Evolutionary conservation across 2,329 filamentous ascomycete genomes (phyloP).

Genomic region (Ciborinia camelliae): DNA sequence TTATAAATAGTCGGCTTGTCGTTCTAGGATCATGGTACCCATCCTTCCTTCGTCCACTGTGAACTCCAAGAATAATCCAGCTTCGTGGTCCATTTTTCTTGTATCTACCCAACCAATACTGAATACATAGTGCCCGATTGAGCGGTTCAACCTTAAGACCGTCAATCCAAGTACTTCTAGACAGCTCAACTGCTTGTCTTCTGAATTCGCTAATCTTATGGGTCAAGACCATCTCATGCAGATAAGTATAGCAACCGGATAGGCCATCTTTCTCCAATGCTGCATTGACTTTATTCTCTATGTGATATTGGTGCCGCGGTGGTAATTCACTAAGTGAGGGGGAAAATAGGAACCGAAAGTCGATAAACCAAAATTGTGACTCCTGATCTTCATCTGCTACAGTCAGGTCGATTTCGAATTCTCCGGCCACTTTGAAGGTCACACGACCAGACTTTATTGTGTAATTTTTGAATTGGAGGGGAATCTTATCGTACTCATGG

Average conservation of each 20-base stretch:
- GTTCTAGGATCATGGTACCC: slow-evolving; percentile 43
- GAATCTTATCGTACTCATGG: slow-evolving; percentile 73
- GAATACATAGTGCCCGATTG: slow-evolving; percentile 77
- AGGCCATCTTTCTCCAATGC: slow-evolving; percentile 68
- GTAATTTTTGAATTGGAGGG: slow-evolving; percentile 73
- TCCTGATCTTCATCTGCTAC: slow-evolving; percentile 80
- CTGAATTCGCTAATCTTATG: slow-evolving; percentile 83
- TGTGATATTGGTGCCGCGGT: slow-evolving; percentile 57
- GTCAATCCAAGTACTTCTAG: slow-evolving; percentile 70
- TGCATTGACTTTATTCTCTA: slow-evolving; percentile 72
- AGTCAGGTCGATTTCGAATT: slow-evolving; percentile 92
- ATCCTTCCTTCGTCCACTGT: slow-evolving; percentile 55
- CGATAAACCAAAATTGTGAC: slow-evolving; percentile 90
- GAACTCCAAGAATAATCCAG: slow-evolving; percentile 85
- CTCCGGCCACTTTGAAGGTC: slow-evolving; percentile 76
- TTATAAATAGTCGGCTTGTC: slow-evolving; percentile 56
- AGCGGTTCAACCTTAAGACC: slow-evolving; percentile 74
- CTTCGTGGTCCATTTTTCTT: slow-evolving; percentile 63
- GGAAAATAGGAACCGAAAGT: slow-evolving; percentile 78
- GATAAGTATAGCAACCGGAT: slow-evolving; percentile 74
- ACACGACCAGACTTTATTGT: slow-evolving; percentile 80
- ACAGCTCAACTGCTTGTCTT: slow-evolving; percentile 71
- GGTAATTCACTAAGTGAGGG: slow-evolving; percentile 63
- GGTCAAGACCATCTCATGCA: slow-evolving; percentile 85
- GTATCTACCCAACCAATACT: slow-evolving; percentile 79